These are phyloP conservation scores for Rhodotorula sp. DNA, from an alignment of 1,284 basidiomycete species.

Conservation along the genomic window DNA sequence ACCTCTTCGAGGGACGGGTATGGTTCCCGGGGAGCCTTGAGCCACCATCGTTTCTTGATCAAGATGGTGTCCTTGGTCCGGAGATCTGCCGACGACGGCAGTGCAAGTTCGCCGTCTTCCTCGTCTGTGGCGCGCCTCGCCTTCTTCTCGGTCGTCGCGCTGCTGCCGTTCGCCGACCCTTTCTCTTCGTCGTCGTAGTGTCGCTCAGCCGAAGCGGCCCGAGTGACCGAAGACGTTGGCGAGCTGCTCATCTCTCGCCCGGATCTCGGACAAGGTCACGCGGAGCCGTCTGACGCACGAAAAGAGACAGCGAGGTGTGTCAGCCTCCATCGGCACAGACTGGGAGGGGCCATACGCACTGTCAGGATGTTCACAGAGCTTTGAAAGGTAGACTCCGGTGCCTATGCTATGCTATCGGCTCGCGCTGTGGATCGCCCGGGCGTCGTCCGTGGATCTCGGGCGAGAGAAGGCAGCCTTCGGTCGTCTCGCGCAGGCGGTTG, in stretches of 20 bases:
- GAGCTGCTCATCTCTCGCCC: not conserved
- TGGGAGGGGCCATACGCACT: not conserved
- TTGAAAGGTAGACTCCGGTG: too few species aligned
- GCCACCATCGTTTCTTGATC: conserved; percentile 24
- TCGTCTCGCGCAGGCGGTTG: not conserved
- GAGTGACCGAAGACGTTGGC: conserved; percentile 21
- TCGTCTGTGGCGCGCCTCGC: not conserved
- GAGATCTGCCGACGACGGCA: conserved; percentile 11
- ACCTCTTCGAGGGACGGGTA: conserved; percentile 60
- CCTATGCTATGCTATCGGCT: too few species aligned
- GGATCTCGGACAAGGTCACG: not conserved
- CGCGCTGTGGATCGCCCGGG: not conserved
- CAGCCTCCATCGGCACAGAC: not conserved
- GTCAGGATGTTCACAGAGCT: too few species aligned
- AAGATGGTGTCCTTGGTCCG: not conserved
- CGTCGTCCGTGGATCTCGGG: not conserved
- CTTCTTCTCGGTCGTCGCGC: conserved; percentile 1
- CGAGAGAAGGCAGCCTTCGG: too few species aligned
- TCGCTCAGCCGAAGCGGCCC: conserved; percentile 8
- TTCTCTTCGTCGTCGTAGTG: conserved; percentile 2
- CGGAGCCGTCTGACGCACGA: not conserved
- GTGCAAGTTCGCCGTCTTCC: conserved; percentile 3
- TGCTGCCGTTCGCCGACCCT: not conserved
- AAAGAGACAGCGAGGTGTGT: not conserved
- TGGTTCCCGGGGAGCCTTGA: conserved; percentile 28